These are phyloP conservation scores for Pholiota microspora DNA, from an alignment of 768 basidiomycete species.

Conservation along the genomic window DNA sequence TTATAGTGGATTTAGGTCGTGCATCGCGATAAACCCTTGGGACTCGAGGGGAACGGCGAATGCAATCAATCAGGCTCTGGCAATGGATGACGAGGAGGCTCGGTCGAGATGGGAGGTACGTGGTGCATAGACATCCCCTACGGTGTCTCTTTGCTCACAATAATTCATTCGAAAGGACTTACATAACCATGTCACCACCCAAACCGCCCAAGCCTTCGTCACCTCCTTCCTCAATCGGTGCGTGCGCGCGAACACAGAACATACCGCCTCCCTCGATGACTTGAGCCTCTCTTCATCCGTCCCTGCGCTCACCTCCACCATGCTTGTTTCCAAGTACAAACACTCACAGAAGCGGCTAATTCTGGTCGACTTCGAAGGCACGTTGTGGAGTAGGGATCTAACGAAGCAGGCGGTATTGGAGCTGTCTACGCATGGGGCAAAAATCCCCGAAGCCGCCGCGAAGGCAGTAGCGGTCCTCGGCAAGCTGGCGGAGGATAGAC, in stretches of 20 bases:
- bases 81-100: slow-evolving; percentile 76
- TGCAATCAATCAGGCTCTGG: slow-evolving; percentile 76
- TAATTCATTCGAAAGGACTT: slow-evolving; percentile 46
- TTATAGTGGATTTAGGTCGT: slow-evolving; percentile 84
- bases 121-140: slow-evolving; percentile 1
- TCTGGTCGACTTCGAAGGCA: slow-evolving; percentile 77
- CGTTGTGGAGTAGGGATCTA: slow-evolving; percentile 68
- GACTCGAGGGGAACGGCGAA: slow-evolving; percentile 80
- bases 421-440: slow-evolving; percentile 30
- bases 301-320: slow-evolving; percentile 28
- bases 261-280: slow-evolving; percentile 30
- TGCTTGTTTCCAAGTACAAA: slow-evolving; percentile 66
- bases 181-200: slow-evolving; percentile 81
- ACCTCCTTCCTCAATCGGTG: slow-evolving; percentile 76
- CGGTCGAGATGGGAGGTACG: slow-evolving; percentile 72
- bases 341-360: slow-evolving; percentile 65
- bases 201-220: slow-evolving; percentile 84
- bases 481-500: slow-evolving; percentile 55
- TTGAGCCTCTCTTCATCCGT: slow-evolving; percentile 10
- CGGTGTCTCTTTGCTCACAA: not conserved
- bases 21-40: slow-evolving; percentile 86
- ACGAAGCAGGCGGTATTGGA: slow-evolving; percentile 40
- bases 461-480: slow-evolving; percentile 49
- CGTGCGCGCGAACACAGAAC: slow-evolving; percentile 71
- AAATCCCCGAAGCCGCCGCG: slow-evolving; percentile 24